These are phyloP conservation scores for Agaricus bisporus DNA, from an alignment of 768 basidiomycete genomes.

Conservation along the genomic window DNA sequence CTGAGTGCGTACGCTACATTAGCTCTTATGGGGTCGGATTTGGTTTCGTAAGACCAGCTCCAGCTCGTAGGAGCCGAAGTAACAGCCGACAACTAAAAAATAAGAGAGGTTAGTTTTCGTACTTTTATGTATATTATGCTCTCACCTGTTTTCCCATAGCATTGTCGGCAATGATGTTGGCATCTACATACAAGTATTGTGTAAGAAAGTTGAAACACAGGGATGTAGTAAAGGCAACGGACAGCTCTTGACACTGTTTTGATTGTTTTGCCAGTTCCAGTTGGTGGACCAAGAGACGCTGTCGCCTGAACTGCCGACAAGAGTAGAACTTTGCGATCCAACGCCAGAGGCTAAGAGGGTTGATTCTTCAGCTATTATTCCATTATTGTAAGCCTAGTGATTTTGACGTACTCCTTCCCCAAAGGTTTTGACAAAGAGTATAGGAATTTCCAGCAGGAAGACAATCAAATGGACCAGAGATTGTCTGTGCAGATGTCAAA, in stretches of 20 bases:
- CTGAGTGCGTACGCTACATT: slow-evolving; percentile 29
- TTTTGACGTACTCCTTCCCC: slow-evolving; percentile 33
- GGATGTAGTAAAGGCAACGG: slow-evolving; percentile 11
- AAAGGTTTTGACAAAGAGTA: slow-evolving; percentile 53
- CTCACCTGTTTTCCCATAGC: slow-evolving; percentile 43
- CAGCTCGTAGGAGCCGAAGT: slow-evolving; percentile 42
- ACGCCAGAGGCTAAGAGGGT: slow-evolving; percentile 25
- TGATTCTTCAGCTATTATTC: slow-evolving; percentile 17
- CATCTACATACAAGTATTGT: slow-evolving; percentile 25
- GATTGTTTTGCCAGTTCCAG: slow-evolving; percentile 45
- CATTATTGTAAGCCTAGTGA: slow-evolving; percentile 7
- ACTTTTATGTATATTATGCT: not conserved
- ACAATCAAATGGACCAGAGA: slow-evolving; percentile 5
- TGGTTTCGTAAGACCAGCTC: slow-evolving; percentile 41
- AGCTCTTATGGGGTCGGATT: slow-evolving; percentile 42
- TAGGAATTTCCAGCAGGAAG: slow-evolving; percentile 26
- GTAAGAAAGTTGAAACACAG: not conserved
- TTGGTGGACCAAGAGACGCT: slow-evolving; percentile 47
- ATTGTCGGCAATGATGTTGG: slow-evolving; percentile 40
- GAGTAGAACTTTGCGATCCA: slow-evolving; percentile 43
- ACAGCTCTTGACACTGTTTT: slow-evolving; percentile 55
- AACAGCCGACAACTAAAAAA: slow-evolving; percentile 32
- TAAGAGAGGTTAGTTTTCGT: not conserved
- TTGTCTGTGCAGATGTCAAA: slow-evolving; percentile 4
- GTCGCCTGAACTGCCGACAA: slow-evolving; percentile 31